Conservation (phyloP, 2,329 filamentous ascomycete genomes). For the Nigrospora oryzae region DNA sequence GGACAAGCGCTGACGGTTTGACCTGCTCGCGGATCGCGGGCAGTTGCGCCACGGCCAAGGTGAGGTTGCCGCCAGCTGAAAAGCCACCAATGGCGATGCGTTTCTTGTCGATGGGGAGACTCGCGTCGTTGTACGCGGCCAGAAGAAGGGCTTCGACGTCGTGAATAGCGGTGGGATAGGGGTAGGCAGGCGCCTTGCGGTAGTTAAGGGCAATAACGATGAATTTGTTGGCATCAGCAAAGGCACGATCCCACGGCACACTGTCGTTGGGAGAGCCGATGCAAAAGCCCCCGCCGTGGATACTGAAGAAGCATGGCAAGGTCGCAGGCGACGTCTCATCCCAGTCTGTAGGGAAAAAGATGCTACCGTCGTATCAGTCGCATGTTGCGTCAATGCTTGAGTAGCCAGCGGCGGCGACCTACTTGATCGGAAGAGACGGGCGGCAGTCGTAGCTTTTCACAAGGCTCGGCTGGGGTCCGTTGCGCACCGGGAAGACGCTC, state of each 20-base stretch:
- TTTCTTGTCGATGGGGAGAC: slow-evolving; percentile 29
- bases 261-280: slow-evolving; percentile 27
- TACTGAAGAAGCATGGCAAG: slow-evolving; percentile 29
- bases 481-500: slow-evolving; percentile 15
- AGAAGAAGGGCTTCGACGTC: slow-evolving; percentile 29
- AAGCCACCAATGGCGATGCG: slow-evolving; percentile 33
- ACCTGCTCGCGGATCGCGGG: slow-evolving; percentile 24
- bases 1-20: slow-evolving; percentile 18
- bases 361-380: slow-evolving; percentile 6
- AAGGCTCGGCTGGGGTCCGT: slow-evolving; percentile 15
- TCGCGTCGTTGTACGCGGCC: slow-evolving; percentile 27
- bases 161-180: slow-evolving; percentile 29
- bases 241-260: slow-evolving; percentile 27
- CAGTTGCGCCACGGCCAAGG: slow-evolving; percentile 27
- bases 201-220: slow-evolving; percentile 36
- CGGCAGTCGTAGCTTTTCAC: slow-evolving; percentile 25
- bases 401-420: neutral
- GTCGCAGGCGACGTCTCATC: slow-evolving; percentile 14
- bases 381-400: neutral
- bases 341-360: slow-evolving; percentile 25
- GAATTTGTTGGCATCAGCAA: slow-evolving; percentile 26
- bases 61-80: slow-evolving; percentile 34
- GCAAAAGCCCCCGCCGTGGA: slow-evolving; percentile 36
- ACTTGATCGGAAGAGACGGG: slow-evolving; percentile 24
- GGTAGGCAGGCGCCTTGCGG: slow-evolving; percentile 26